Base-by-base conservation (phyloP, 2,329 filamentous ascomycete species). In the Bipolaris zeicola region DNA sequence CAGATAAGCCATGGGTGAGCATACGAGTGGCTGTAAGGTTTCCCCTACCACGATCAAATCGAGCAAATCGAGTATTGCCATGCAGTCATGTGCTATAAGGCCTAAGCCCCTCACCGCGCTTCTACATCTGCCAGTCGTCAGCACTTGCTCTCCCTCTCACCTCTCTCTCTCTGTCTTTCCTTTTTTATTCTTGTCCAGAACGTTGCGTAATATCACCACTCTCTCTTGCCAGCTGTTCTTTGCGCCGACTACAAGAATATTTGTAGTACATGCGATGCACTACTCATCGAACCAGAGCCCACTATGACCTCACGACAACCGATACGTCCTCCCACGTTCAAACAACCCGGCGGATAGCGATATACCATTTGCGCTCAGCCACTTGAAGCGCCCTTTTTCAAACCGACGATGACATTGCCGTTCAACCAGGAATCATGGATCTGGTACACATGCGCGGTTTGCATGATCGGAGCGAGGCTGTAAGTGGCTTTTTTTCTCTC, bases 401-500 rank as follows among this genome's bases (percentile, higher is more conserved):
- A 49, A 33, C 45, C 47, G 26, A 54, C 51, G 42, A 69, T 69
- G 66, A 16, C 47, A 18, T 49, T 66, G 43, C 51, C 61, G 5
- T 76, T 81, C 49, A 69, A 69, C 24, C 70, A 76, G 38, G 79
- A 81, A 65, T 78, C 76, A 50, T 81, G 79, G 79, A 78, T 79
- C 39, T 81, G 79, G 79, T 81, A 74, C 62, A 70, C 72, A 14
- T 69, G 78, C 49, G 78, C 77, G 8, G 55, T 79, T 3, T 60
- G 70, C 6, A 76, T 81, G 51, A 76, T 79, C 33, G 60, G 68
- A 63, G 68, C 76, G 13, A 67, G 79, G 70, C 72, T 80, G 79
- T 81, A 68, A 63, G 77, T 70, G 24, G 41, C 11, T 45, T 36
- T 13, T 46, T 36, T 20, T 10, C 16, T 16, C 16, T 16, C 16